Percentiles rank a stretch among this genome's conserved stretches.
Conservation (phyloP, 129 eudicot species). For the Escallonia rubra region DNA sequence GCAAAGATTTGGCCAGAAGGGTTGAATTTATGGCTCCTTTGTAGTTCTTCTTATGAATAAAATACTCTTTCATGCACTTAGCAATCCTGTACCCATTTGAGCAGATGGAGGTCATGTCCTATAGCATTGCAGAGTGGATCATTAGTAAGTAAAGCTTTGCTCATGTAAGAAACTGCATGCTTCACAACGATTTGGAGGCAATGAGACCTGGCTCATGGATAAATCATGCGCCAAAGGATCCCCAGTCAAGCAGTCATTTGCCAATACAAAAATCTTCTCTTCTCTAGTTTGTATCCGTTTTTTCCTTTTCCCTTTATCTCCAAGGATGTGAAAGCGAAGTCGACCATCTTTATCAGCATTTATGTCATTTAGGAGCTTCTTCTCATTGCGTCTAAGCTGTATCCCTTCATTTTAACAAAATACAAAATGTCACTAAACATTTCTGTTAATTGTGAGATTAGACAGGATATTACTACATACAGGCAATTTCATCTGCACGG, state of each 20-base stretch:
- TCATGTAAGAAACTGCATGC: slow-evolving; percentile 1
- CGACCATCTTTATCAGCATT: slow-evolving; percentile 87
- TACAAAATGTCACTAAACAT: slow-evolving; percentile 18
- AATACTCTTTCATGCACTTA: slow-evolving; percentile 97
- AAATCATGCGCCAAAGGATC: slow-evolving; percentile 85
- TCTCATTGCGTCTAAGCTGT: slow-evolving; percentile 95
- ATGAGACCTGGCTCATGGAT: slow-evolving; percentile 82
- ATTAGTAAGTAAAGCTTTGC: neutral
- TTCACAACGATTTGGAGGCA: neutral
- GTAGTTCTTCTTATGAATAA: slow-evolving; percentile 65
- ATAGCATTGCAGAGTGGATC: slow-evolving; percentile 2
- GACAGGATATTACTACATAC: slow-evolving; percentile 38
- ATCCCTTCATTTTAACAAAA: slow-evolving; percentile 64
- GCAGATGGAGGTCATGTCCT: slow-evolving; percentile 89
- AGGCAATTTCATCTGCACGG: slow-evolving; percentile 86
- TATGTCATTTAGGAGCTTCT: slow-evolving; percentile 86
- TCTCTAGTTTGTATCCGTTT: slow-evolving; percentile 95
- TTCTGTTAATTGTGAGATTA: slow-evolving; percentile 1
- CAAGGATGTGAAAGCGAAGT: slow-evolving; percentile 89
- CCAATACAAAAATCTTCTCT: slow-evolving; percentile 91
- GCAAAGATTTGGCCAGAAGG: slow-evolving; percentile 79
- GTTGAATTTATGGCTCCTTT: slow-evolving; percentile 76
- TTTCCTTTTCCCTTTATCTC: slow-evolving; percentile 85
- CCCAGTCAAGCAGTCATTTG: slow-evolving; percentile 95
- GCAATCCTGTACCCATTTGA: slow-evolving; percentile 91